Conservation (phyloP, 1,139 yeast species). For the Saccharomycopsis hybrid region DNA sequence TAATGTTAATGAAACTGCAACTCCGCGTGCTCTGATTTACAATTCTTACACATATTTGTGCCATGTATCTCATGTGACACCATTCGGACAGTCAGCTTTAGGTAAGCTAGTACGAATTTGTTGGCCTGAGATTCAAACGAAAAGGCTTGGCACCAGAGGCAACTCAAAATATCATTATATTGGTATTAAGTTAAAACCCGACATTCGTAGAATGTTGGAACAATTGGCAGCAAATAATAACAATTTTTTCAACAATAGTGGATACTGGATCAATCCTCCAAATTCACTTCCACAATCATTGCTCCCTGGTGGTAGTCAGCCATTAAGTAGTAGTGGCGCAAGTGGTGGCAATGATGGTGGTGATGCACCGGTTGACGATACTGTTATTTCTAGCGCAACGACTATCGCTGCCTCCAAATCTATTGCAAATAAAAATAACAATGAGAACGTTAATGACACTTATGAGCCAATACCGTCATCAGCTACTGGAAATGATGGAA, state of each 20-base stretch:
- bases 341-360: no score
- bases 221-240: background rate
- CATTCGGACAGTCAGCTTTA: conserved; percentile 35
- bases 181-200: conserved; percentile 62
- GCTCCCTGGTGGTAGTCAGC: no score
- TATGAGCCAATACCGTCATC: no score
- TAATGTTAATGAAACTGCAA: conserved; percentile 1
- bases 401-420: no score
- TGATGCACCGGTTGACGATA: no score
- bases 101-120: conserved; percentile 74
- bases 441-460: no score
- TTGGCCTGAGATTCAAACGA: conserved; percentile 69
- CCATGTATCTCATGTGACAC: background rate
- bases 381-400: no score
- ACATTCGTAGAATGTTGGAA: conserved; percentile 25
- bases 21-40: conserved; percentile 13
- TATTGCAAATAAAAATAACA: no score
- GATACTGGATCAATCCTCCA: no score
- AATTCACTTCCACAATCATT: no score
- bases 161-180: conserved; percentile 88
- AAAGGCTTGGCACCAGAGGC: conserved; percentile 84
- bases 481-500: no score
- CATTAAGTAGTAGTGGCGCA: no score
- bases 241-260: background rate
- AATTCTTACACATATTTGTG: conserved; percentile 9